phyloP scores from a whole-genome alignment of 179 eudicot genomes.

The Beta macrorhiza region DNA sequence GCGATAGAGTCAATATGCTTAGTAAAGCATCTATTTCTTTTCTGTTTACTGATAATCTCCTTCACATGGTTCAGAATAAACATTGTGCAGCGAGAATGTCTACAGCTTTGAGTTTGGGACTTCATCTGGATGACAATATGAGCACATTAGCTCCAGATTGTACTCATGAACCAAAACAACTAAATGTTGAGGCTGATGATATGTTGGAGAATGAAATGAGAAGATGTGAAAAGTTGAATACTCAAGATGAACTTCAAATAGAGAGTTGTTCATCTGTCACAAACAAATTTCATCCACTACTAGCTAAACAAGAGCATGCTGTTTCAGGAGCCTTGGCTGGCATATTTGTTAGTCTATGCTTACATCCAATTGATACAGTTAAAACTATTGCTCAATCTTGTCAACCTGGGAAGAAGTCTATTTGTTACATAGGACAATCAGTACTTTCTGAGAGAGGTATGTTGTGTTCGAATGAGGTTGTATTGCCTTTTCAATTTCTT shows the following conservation, averaged over 20 bases:
- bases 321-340: slow-evolving; percentile 96
- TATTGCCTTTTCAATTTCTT: not conserved
- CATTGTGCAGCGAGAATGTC: slow-evolving; percentile 23
- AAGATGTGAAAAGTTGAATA: slow-evolving; percentile 23
- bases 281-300: slow-evolving; percentile 31
- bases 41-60: slow-evolving; percentile 32
- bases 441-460: slow-evolving; percentile 87
- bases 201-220: slow-evolving; percentile 22
- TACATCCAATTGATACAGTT: slow-evolving; percentile 91
- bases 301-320: slow-evolving; percentile 88
- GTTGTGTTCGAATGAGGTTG: slow-evolving; percentile 2
- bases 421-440: slow-evolving; percentile 59
- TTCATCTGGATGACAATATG: slow-evolving; percentile 29
- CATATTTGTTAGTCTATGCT: slow-evolving; percentile 76
- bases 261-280: slow-evolving; percentile 32
- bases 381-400: slow-evolving; percentile 88
- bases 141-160: slow-evolving; percentile 29
- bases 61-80: slow-evolving; percentile 28
- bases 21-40: slow-evolving; percentile 24
- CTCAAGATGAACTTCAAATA: slow-evolving; percentile 24
- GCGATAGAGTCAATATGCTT: slow-evolving; percentile 6
- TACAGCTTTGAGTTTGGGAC: slow-evolving; percentile 29
- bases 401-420: slow-evolving; percentile 55
- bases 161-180: slow-evolving; percentile 21
- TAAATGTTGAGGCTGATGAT: slow-evolving; percentile 26